phyloP scores from a whole-genome alignment of 139 green algal species.

The Chlamydomonas incerta region DNA sequence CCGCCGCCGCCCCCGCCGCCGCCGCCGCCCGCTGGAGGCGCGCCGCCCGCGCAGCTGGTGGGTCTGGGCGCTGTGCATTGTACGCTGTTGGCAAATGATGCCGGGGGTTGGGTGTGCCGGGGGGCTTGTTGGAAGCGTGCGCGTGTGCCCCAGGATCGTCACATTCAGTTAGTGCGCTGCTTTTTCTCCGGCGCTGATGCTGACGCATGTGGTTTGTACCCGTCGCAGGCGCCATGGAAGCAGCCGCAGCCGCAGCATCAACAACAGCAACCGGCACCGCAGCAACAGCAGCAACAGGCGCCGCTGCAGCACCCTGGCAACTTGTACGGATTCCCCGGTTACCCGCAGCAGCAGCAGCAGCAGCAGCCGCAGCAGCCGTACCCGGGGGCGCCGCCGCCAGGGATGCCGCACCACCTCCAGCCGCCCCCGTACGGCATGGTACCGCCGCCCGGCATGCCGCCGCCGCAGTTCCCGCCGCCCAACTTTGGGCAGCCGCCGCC shows the following conservation, averaged over 20 bases:
- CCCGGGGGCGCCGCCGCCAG: neutral
- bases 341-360: neutral
- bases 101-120: no score
- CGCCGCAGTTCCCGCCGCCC: neutral
- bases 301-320: no score
- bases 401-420: neutral
- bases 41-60: neutral
- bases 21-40: neutral
- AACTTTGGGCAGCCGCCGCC: neutral
- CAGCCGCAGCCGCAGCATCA: neutral
- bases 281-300: no score
- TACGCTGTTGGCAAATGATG: no score
- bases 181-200: no score
- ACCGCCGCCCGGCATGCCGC: constrained; percentile 11
- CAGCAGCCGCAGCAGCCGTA: neutral
- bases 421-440: constrained; percentile 14
- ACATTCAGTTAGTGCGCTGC: no score
- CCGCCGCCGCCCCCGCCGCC: constrained; percentile 31
- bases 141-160: no score
- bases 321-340: no score
- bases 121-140: no score
- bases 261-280: neutral
- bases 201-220: no score
- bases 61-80: no score
- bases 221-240: neutral